Evolutionary conservation across 2,329 filamentous ascomycete species (phyloP), one percentile per base, ranked within the genome.

Genomic region (Blumeria hordei): DNA sequence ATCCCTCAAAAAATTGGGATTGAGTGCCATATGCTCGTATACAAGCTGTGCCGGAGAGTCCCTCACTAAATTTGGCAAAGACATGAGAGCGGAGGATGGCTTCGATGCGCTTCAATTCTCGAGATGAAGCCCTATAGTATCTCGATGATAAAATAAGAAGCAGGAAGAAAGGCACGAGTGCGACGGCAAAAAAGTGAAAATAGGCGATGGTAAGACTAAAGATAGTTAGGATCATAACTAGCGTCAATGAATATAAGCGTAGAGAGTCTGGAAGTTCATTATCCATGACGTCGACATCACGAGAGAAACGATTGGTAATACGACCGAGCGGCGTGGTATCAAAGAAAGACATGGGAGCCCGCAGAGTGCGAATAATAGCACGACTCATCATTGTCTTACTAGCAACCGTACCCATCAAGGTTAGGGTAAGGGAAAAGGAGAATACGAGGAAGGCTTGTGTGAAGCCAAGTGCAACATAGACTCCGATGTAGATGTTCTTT

Each of bases 251-350:
- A 70, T 90, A 95, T 80, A 95, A 94, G 60, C 90, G 80, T 69
- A 95, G 86, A 3, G 86, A 83, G 62, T 95, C 90, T 0, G 83
- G 83, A 45, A 95, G 70, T 56, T 81, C 86, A 67, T 94, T 94
- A 69, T 96, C 92, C 87, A 96, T 93, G 56, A 92, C 86, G 64
- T 95, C 87, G 43, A 96, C 85, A 64, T 98, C 92, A 61, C 90
- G 83, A 35, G 87, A 93, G 69, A 96, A 96, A 14, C 92, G 85
- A 67, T 96, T 96, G 21, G 88, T 94, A 66, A 96, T 95, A 39
- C 90, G 83, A 18, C 92, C 92, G 0, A 96, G 75, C 0, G 92
- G 92, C 0, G 92, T 96, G 0, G 92, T 96, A 63, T 98, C 92
- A 69, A 96, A 96, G 70, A 96, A 96, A 4, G 85, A 83, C 87